Evolutionary conservation across 805 yeast species (phyloP).

Genomic region (Lipomyces kockii): DNA sequence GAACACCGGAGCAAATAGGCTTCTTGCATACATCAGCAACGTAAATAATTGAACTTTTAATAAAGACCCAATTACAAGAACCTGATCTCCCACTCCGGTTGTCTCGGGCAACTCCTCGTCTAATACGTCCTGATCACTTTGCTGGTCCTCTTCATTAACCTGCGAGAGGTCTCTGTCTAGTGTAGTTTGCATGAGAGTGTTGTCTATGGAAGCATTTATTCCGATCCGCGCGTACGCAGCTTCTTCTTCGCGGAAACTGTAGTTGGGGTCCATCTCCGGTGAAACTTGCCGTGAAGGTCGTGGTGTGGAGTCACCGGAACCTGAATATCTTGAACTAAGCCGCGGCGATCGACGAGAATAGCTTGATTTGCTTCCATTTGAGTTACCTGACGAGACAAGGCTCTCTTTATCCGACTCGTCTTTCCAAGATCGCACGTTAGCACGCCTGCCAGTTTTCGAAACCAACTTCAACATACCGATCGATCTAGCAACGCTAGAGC

Average conservation of each 20-base stretch:
- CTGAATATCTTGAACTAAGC: neutral
- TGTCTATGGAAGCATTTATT: conserved; percentile 6
- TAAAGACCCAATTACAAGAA: neutral
- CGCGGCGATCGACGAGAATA: conserved; percentile 1
- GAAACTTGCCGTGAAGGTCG: neutral
- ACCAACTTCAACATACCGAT: neutral
- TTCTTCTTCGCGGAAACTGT: conserved; percentile 29
- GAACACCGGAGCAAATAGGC: neutral
- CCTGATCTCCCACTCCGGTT: conserved; percentile 6
- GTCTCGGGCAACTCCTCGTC: conserved; percentile 7
- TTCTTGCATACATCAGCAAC: neutral
- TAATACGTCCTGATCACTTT: neutral
- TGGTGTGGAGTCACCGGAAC: neutral
- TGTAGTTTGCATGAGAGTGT: neutral
- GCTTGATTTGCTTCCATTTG: neutral
- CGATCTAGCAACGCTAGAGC: conserved; percentile 7
- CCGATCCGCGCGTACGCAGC: conserved; percentile 14
- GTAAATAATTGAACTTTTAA: neutral
- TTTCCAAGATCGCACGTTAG: neutral
- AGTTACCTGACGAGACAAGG: conserved; percentile 3
- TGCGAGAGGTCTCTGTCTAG: neutral
- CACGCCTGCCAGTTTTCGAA: neutral
- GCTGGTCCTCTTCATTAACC: neutral
- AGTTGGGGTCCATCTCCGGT: conserved; percentile 11
- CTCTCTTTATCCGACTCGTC: neutral